phyloP scores from a whole-genome alignment of 2,329 filamentous ascomycete genomes.

The Penicillium sp. region DNA sequence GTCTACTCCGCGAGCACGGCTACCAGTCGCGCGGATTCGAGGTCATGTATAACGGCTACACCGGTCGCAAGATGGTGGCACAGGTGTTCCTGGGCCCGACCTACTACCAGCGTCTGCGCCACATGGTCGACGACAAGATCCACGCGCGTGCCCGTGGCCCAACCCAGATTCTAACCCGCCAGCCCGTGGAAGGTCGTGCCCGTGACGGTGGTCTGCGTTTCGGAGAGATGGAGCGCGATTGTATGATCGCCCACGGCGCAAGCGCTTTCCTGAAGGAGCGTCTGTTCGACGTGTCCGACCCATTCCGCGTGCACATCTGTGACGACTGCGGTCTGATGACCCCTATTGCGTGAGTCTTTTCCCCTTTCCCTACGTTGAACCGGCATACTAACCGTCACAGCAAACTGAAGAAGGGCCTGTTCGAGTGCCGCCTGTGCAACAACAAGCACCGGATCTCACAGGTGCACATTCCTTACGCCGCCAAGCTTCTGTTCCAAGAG shows the following conservation, averaged over 20 bases:
- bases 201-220: constrained; percentile 97
- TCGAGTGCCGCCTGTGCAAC: constrained; percentile 95
- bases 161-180: constrained; percentile 93
- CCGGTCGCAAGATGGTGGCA: constrained; percentile 84
- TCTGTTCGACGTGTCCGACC: constrained; percentile 94
- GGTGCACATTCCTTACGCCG: constrained; percentile 95
- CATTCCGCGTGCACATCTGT: constrained; percentile 96
- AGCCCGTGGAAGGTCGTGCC: constrained; percentile 97
- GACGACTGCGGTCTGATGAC: constrained; percentile 99
- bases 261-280: constrained; percentile 96
- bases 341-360: constrained; percentile 87
- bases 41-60: constrained; percentile 98
- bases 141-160: constrained; percentile 97
- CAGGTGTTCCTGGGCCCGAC: constrained; percentile 97
- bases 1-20: constrained; percentile 79
- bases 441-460: constrained; percentile 99
- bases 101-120: constrained; percentile 96
- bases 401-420: constrained; percentile 90
- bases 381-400: constrained; percentile 45
- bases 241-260: constrained; percentile 99
- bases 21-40: constrained; percentile 98
- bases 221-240: constrained; percentile 99
- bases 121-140: constrained; percentile 99
- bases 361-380: constrained; percentile 1
- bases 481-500: constrained; percentile 98